Conservation (phyloP, 768 basidiomycete species). For the Daedaleopsis nitida region DNA sequence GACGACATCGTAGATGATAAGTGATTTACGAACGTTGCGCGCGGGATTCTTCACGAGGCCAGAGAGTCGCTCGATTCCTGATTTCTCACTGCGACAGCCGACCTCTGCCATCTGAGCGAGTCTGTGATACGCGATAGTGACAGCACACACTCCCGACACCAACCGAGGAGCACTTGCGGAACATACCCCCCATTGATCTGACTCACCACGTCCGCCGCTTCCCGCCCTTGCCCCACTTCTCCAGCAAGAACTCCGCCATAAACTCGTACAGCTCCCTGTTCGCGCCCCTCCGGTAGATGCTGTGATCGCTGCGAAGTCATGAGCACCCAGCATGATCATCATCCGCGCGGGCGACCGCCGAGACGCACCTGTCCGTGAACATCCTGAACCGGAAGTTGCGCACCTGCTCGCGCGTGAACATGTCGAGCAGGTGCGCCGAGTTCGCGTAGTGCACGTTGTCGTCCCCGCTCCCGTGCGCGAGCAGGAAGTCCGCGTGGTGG, state of each 20-base stretch:
- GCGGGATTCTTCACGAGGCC: no score
- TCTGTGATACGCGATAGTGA: no score
- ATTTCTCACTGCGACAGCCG: no score
- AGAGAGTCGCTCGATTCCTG: no score
- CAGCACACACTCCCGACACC: neutral
- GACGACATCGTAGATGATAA: no score
- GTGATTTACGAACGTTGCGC: no score
- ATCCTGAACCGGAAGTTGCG: constrained; percentile 85
- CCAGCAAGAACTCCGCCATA: constrained; percentile 80
- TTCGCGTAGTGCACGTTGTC: constrained; percentile 97
- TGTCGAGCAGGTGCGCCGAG: constrained; percentile 88
- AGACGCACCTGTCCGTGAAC: constrained; percentile 92
- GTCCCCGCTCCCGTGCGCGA: constrained; percentile 93
- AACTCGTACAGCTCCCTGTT: constrained; percentile 85
- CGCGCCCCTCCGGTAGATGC: constrained; percentile 72
- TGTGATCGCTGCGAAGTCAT: constrained; percentile 64
- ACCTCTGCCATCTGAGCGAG: no score
- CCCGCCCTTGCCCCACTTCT: constrained; percentile 92
- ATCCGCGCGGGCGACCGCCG: neutral
- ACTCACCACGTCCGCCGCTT: constrained; percentile 60
- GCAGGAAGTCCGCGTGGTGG: constrained; percentile 72
- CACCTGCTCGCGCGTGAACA: constrained; percentile 80
- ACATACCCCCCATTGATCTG: neutral
- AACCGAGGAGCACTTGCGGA: neutral
- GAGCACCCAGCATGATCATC: neutral